Evolutionary conservation across 495 filamentous ascomycete species (phyloP).

Genomic region (Cercophora newfieldiana): DNA sequence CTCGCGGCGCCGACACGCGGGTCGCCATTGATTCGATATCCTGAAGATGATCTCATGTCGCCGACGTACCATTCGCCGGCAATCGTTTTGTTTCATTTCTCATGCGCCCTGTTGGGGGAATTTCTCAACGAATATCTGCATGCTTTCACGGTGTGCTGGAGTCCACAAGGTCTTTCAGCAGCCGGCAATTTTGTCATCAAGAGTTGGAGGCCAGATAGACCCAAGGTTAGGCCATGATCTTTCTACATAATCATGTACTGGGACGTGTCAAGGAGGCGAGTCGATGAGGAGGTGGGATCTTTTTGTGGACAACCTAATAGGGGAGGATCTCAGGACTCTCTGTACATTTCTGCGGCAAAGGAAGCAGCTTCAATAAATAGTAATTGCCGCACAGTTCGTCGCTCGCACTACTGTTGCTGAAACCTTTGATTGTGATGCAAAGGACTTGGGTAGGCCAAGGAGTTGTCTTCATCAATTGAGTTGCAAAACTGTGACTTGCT

Average conservation of each 20-base stretch:
- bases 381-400: conserved; percentile 5
- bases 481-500: too few species aligned
- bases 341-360: conserved; percentile 21
- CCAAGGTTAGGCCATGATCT: conserved; percentile 25
- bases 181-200: conserved; percentile 18
- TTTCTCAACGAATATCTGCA: conserved; percentile 30
- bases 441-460: too few species aligned
- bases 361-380: neutral
- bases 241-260: conserved; percentile 24
- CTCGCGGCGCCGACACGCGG: conserved; percentile 11
- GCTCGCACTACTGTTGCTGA: conserved; percentile 2
- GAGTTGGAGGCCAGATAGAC: conserved; percentile 26
- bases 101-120: conserved; percentile 13
- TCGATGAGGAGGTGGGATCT: conserved; percentile 24
- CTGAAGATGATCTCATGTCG: neutral
- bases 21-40: neutral
- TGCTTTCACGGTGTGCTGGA: conserved; percentile 22
- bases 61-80: neutral
- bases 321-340: conserved; percentile 30
- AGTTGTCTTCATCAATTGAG: too few species aligned
- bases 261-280: conserved; percentile 17
- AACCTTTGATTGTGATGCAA: neutral
- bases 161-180: conserved; percentile 2
- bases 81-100: conserved; percentile 22
- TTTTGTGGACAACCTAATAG: conserved; percentile 28